Evolutionary conservation across 202 grass and related monocot species (phyloP), one percentile per base, ranked within the genome.

Genomic region (Zizania palustris): DNA sequence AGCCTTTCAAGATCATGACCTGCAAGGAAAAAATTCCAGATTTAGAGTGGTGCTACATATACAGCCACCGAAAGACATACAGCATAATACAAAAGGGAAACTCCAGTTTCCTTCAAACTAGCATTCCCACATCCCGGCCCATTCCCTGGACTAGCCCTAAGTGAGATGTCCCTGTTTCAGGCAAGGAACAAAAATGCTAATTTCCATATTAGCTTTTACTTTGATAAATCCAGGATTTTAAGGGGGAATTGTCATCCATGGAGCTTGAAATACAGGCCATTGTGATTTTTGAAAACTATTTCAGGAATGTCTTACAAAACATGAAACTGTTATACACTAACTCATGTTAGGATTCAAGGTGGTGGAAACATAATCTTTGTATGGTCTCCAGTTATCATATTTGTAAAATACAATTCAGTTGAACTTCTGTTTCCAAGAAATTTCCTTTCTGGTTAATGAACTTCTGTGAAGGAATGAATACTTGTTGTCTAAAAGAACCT

Each of bases 1-100:
- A 98, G 89, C 79, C 83, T 94, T 63, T 94, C 89, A 9, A 98
- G 34, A 86, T 94, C 91, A 77, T 76, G 40, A 77, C 67, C 94
- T 97, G 88, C 36, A 66, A 57, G 50, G 42, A 67, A 85, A 45
- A 19, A 78, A 12, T 60, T 70, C 40, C 14, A 65, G 11, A 15
- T 79, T 78, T 42, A 84, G 2, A 48, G 12, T 42, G 14, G 45
- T 70, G 7, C 16, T 34, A 63, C 36, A 22, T 69, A 39, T 19
- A 80, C 37, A 36, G 48, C 16, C n/a, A 48, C 22, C 33, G 45
- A 22, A 51, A 74, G 56, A 21, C 44, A 53, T n/a, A 46, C 12
- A 9, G 56, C 9, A 54, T 20, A 51, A 64, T 21, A 18, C 18
- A 74, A 75, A 67, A 82, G 57, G 7, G 4, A 35, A 53, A 63